Evolutionary conservation across 2,329 filamentous ascomycete species (phyloP).

Genomic region (Uncinocarpus reesii): DNA sequence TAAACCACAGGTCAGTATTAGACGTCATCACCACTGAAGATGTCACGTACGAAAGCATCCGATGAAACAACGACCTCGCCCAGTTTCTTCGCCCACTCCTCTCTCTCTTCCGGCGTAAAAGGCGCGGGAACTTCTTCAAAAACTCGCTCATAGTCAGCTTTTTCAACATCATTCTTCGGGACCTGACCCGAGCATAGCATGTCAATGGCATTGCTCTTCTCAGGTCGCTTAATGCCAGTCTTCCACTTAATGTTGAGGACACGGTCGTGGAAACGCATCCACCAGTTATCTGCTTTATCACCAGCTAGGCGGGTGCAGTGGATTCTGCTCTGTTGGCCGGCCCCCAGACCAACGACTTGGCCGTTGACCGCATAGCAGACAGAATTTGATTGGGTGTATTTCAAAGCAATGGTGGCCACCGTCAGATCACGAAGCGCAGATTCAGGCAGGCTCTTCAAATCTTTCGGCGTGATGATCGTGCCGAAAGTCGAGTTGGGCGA

Average conservation of each 20-base stretch:
- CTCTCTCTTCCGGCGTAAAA: conserved; percentile 75
- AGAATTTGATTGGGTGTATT: conserved; percentile 98
- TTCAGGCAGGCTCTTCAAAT: conserved; percentile 60
- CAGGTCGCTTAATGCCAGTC: conserved; percentile 88
- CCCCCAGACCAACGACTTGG: conserved; percentile 86
- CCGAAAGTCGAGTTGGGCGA: conserved; percentile 70
- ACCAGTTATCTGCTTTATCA: conserved; percentile 99
- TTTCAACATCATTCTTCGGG: conserved; percentile 72
- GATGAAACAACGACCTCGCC: conserved; percentile 69
- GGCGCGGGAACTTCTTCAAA: conserved; percentile 80
- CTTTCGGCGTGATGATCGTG: conserved; percentile 77
- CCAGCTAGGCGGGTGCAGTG: conserved; percentile 96
- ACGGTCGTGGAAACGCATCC: conserved; percentile 93
- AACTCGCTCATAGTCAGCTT: conserved; percentile 72
- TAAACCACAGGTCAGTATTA: conserved; percentile 26
- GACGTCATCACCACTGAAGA: not conserved
- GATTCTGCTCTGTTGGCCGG: conserved; percentile 93
- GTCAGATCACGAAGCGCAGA: conserved; percentile 79
- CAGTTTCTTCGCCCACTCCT: conserved; percentile 75
- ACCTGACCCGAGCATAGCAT: conserved; percentile 85
- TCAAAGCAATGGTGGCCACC: conserved; percentile 90
- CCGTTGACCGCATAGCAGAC: conserved; percentile 95
- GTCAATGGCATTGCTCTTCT: conserved; percentile 98
- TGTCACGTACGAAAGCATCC: conserved; percentile 75
- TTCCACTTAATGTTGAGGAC: conserved; percentile 89